Conservation (phyloP, 257 asterid species). For the Nicotiana benthamiana region DNA sequence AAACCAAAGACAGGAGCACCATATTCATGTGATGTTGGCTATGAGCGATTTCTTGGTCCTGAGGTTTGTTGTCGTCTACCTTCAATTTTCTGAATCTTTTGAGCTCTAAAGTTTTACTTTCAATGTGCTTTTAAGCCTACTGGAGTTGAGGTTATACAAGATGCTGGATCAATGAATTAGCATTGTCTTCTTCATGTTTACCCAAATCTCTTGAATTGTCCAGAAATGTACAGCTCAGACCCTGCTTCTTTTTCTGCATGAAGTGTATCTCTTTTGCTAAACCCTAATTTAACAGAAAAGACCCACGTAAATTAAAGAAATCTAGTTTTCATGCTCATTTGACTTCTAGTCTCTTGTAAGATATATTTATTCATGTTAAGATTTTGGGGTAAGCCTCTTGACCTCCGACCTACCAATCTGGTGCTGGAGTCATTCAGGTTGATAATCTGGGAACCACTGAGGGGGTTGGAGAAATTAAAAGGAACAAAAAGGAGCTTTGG, state of each 20-base stretch:
- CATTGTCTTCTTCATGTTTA: neutral
- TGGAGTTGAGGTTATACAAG: neutral
- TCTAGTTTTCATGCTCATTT: neutral
- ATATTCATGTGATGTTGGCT: slow-evolving; percentile 87
- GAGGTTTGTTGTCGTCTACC: slow-evolving; percentile 52
- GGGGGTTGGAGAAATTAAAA: neutral
- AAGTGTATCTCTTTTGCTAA: neutral
- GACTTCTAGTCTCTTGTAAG: neutral
- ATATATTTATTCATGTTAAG: too few species aligned
- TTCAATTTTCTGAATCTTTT: slow-evolving; percentile 15
- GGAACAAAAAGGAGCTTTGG: neutral
- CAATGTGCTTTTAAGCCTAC: neutral
- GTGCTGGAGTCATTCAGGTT: neutral
- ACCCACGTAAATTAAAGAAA: neutral
- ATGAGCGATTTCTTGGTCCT: slow-evolving; percentile 97
- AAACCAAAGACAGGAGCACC: slow-evolving; percentile 98
- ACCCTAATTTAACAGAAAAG: neutral
- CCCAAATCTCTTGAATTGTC: neutral
- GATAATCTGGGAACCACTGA: neutral
- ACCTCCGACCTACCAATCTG: neutral
- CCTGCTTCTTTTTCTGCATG: neutral
- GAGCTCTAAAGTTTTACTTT: neutral
- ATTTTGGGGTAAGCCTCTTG: neutral
- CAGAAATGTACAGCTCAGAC: neutral
- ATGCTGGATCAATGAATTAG: neutral